Percentiles rank a stretch among this genome's conserved stretches.
Conservation (phyloP, 345 rosid species). For the Turritis glabra region DNA sequence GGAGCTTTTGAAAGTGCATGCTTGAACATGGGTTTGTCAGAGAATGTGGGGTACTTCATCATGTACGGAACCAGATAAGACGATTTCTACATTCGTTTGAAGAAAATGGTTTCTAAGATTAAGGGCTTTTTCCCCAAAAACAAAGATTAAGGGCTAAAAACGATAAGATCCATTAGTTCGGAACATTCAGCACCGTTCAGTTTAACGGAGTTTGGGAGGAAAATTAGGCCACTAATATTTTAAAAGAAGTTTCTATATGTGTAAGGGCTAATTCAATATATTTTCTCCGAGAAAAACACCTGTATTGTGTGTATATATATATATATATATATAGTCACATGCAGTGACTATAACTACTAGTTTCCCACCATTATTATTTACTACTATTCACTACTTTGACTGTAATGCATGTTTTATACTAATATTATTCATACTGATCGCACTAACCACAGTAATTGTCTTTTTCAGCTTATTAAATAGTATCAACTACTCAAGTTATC, state of each 20-base stretch:
- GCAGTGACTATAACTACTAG: not conserved
- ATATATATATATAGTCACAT: not conserved
- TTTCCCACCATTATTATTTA: not conserved
- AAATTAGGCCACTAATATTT: constrained; percentile 17
- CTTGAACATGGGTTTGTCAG: constrained; percentile 53
- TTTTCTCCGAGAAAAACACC: not conserved
- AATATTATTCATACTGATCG: not conserved
- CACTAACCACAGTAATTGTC: not conserved
- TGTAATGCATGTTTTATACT: not conserved
- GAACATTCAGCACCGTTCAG: constrained; percentile 3
- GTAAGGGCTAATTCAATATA: not conserved
- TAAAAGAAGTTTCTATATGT: not conserved
- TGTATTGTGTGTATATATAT: no score
- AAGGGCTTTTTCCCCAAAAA: not conserved
- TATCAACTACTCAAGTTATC: no score
- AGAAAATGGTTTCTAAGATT: constrained; percentile 13
- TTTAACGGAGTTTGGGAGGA: not conserved
- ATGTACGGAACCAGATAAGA: constrained; percentile 45
- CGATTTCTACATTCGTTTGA: constrained; percentile 18
- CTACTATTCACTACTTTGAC: constrained; percentile 4
- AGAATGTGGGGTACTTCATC: constrained; percentile 55
- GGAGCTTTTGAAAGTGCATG: constrained; percentile 36
- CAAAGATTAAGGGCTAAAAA: no score
- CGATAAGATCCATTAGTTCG: not conserved
- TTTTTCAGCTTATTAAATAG: not conserved